Evolutionary conservation across 2,329 filamentous ascomycete species (phyloP).

Genomic region (Bretziella fagacearum): DNA sequence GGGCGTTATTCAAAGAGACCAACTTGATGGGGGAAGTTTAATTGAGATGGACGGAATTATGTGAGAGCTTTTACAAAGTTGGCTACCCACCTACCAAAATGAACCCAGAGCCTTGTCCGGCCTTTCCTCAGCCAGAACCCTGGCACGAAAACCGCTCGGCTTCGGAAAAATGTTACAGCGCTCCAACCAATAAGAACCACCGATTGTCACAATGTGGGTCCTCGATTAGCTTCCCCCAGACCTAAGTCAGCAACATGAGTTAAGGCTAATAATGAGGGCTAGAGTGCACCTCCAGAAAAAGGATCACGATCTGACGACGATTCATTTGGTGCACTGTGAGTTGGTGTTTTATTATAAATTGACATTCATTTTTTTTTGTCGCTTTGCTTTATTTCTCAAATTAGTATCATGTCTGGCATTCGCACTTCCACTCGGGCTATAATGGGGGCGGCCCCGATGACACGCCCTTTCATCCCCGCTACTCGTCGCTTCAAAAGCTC

Average conservation of each 20-base stretch:
- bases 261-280: slow-evolving; percentile 4
- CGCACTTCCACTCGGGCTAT: slow-evolving; percentile 2
- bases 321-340: no score
- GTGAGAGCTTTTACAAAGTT: slow-evolving; percentile 14
- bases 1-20: slow-evolving; percentile 15
- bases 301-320: no score
- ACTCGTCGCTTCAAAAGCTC: slow-evolving; percentile 35
- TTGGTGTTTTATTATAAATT: not conserved
- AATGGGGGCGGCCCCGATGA: not conserved
- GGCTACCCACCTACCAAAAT: slow-evolving; percentile 7
- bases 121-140: slow-evolving; percentile 13
- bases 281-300: not conserved
- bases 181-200: not conserved
- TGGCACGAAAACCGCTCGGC: slow-evolving; percentile 33
- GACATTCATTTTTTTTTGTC: not conserved
- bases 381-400: not conserved
- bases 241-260: not conserved
- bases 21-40: slow-evolving; percentile 13
- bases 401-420: slow-evolving; percentile 6
- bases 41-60: slow-evolving; percentile 13
- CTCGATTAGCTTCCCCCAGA: not conserved
- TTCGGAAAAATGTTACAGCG: slow-evolving; percentile 26
- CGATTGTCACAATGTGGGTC: not conserved
- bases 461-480: slow-evolving; percentile 24
- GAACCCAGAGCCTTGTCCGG: slow-evolving; percentile 12